A percentile compares a stretch with the other conserved stretches of the same genome.
Evolutionary conservation across 345 rosid genomes (phyloP).

Genomic region (Erodium maritimum): DNA sequence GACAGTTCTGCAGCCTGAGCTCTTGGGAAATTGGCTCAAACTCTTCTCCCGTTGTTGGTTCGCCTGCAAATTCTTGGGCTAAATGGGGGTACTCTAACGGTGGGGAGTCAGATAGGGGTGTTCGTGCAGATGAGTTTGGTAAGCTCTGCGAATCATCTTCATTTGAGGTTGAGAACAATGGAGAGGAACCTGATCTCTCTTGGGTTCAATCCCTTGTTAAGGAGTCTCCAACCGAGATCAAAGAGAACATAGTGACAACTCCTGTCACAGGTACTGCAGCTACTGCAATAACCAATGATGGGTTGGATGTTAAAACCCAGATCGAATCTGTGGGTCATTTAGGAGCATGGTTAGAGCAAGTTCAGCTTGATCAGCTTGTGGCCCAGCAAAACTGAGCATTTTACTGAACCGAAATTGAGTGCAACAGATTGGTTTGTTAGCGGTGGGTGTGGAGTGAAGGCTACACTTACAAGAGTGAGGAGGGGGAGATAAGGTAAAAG

Average conservation of each 20-base stretch:
- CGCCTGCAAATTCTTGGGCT: slow-evolving; percentile 56
- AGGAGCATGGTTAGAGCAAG: slow-evolving; percentile 76
- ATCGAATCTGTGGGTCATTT: slow-evolving; percentile 44
- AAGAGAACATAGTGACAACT: slow-evolving; percentile 34
- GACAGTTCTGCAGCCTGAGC: slow-evolving; percentile 52
- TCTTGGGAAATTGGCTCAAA: slow-evolving; percentile 55
- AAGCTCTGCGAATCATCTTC: slow-evolving; percentile 36
- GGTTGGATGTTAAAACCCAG: slow-evolving; percentile 23
- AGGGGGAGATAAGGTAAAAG: too few relatives aligned
- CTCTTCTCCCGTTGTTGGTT: slow-evolving; percentile 38
- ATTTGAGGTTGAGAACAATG: slow-evolving; percentile 33
- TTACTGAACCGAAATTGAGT: too few relatives aligned
- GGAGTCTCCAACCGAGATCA: slow-evolving; percentile 53
- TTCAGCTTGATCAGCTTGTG: slow-evolving; percentile 84
- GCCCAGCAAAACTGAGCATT: slow-evolving; percentile 55
- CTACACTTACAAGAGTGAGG: too few relatives aligned
- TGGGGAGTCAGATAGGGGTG: slow-evolving; percentile 67
- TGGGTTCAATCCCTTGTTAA: slow-evolving; percentile 88
- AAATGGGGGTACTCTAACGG: slow-evolving; percentile 72
- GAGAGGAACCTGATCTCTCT: slow-evolving; percentile 77
- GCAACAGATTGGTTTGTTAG: too few relatives aligned
- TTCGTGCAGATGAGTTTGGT: slow-evolving; percentile 38
- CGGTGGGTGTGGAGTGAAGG: too few relatives aligned
- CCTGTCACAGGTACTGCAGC: slow-evolving; percentile 16
- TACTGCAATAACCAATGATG: slow-evolving; percentile 11